These are phyloP conservation scores for Medicago truncatula DNA, from an alignment of 306 rosid genomes.

Conservation along the genomic window DNA sequence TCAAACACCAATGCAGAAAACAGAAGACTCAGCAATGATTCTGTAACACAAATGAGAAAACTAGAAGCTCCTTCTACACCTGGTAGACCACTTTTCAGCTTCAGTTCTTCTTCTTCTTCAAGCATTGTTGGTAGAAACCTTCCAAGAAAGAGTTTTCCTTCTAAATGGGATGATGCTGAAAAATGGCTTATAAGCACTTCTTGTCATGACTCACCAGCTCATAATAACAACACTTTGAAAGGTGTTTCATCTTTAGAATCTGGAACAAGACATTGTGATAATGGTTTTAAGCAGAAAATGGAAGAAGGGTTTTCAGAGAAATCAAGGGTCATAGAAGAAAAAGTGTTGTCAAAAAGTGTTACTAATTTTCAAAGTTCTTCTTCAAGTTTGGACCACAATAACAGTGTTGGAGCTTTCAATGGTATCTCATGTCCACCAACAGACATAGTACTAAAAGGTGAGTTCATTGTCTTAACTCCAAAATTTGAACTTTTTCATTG, in stretches of 20 bases:
- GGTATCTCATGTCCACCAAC: constrained; percentile 58
- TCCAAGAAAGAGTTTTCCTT: constrained; percentile 80
- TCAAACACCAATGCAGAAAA: constrained; percentile 47
- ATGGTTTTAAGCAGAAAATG: constrained; percentile 56
- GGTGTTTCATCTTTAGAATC: constrained; percentile 45
- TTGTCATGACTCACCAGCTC: constrained; percentile 92
- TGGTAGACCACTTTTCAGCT: constrained; percentile 87
- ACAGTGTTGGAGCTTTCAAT: constrained; percentile 52
- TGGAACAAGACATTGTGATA: constrained; percentile 50
- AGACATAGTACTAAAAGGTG: constrained; percentile 84
- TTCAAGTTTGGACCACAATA: constrained; percentile 60
- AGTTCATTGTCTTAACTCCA: constrained; percentile 46
- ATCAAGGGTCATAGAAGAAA: constrained; percentile 68
- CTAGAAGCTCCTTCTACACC: constrained; percentile 86
- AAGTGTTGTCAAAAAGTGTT: constrained; percentile 59
- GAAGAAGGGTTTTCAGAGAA: constrained; percentile 64
- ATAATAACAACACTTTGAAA: constrained; percentile 43
- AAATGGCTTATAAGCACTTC: constrained; percentile 89
- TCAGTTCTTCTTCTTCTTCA: constrained; percentile 45
- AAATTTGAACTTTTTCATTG: constrained; percentile 29
- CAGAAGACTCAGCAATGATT: constrained; percentile 48
- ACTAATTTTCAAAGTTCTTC: constrained; percentile 59
- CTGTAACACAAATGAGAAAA: constrained; percentile 64
- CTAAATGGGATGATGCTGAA: constrained; percentile 99
- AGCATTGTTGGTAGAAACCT: constrained; percentile 41